Evolutionary conservation across 2,329 filamentous ascomycete genomes (phyloP), one percentile per base, ranked within the genome.

Genomic region (Pseudogymnoascus sp.): DNA sequence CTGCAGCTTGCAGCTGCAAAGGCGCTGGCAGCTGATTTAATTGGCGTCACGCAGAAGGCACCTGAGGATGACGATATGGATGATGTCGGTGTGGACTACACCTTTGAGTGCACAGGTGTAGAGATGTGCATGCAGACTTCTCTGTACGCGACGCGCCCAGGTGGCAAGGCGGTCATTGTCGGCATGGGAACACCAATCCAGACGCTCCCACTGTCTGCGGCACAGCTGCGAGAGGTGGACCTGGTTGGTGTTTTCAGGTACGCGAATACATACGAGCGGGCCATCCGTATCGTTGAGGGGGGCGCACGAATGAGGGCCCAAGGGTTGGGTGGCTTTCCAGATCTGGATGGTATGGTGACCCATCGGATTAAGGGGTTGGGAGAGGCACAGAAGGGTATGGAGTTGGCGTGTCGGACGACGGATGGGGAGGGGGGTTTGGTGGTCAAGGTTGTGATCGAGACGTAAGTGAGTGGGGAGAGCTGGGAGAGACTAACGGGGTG

Each of bases 111-210:
- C 14, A 88, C 84, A 35, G 90, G 90, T 37, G 90, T 88, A 1
- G 89, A 92, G 75, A 84, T 88, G 0, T 89, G 85, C 9, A 90
- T 93, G 69, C 88, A 92, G 76, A 82, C 88, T 0, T 83, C 82
- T 33, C 81, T 93, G 68, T 86, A 92, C 74, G 81, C 81, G 20
- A 81, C 92, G 25, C 82, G 86, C 65, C 79, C 79, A 47, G 90
- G 90, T 62, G 90, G 90, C 33, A 87, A 82, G n/a, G 93, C 90
- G 69, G 87, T 95, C 7, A 91, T 95, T 76, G 90, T 86, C 64
- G 92, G 92, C 61, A 96, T 97, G 91, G 93, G 93, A 70, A 89
- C 88, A 72, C 75, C 85, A 41, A 90, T 96, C 70, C 92, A 96
- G 73, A 89, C 76, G 8, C 96, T 97, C 78, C 93, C 93, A 58